A percentile compares a stretch with the other conserved stretches of the same genome.
These are phyloP conservation scores for Loxodes magnus DNA, from an alignment of 73 alveolate species.

Conservation along the genomic window DNA sequence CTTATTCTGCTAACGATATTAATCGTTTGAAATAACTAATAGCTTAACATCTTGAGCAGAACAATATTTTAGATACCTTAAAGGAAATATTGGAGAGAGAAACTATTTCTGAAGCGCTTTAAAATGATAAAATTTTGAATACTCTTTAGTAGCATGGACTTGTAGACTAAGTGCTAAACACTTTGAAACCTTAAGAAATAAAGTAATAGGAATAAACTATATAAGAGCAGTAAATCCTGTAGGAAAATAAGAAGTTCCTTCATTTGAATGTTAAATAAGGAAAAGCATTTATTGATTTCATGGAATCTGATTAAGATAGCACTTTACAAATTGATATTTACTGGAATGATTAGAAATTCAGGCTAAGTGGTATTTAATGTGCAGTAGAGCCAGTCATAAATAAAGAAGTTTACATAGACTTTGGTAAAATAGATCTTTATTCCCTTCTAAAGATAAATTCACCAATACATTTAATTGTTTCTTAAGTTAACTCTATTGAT, in stretches of 20 bases:
- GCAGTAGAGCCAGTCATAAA: slow-evolving; percentile 21
- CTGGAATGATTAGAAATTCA: slow-evolving; percentile 26
- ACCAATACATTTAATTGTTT: slow-evolving; percentile 25
- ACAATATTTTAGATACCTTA: slow-evolving; percentile 40
- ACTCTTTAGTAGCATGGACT: too few relatives aligned
- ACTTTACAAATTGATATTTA: slow-evolving; percentile 11
- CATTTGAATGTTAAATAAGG: slow-evolving; percentile 21
- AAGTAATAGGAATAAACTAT: slow-evolving; percentile 29
- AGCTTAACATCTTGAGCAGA: slow-evolving; percentile 35
- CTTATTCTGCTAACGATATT: slow-evolving; percentile 18
- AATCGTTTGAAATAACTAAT: slow-evolving; percentile 31
- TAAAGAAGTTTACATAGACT: slow-evolving; percentile 22
- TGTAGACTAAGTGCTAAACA: too few relatives aligned
- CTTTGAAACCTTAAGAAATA: slow-evolving; percentile 29
- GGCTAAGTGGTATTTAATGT: slow-evolving; percentile 9
- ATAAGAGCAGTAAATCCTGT: slow-evolving; percentile 11
- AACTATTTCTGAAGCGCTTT: slow-evolving; percentile 19
- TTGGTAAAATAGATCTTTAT: slow-evolving; percentile 19
- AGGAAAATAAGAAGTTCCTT: slow-evolving; percentile 28
- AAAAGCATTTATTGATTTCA: slow-evolving; percentile 44
- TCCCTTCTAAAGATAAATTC: slow-evolving; percentile 29
- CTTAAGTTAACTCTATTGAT: slow-evolving; percentile 16
- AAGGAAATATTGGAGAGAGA: slow-evolving; percentile 36
- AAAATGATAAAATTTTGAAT: slow-evolving; percentile 25
- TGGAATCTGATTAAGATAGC: slow-evolving; percentile 20